These are phyloP conservation scores for Russula virescens DNA, from an alignment of 768 basidiomycete genomes.

Conservation along the genomic window DNA sequence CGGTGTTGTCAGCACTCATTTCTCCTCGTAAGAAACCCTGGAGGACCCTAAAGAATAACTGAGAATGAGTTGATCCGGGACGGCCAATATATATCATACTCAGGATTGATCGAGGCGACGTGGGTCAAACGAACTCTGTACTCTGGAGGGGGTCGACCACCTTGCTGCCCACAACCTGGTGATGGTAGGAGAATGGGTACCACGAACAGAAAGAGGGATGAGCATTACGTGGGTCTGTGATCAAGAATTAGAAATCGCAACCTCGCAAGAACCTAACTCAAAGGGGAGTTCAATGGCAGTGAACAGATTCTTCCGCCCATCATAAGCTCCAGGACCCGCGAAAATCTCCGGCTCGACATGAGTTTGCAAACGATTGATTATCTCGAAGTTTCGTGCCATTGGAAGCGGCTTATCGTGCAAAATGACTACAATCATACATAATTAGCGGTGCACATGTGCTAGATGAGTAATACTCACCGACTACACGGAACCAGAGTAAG, in stretches of 20 bases:
- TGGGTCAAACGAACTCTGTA: slow-evolving; percentile 64
- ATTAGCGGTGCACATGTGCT: neutral
- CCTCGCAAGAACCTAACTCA: slow-evolving; percentile 44
- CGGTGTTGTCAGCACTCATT: slow-evolving; percentile 62
- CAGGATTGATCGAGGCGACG: slow-evolving; percentile 76
- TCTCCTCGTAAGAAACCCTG: slow-evolving; percentile 56
- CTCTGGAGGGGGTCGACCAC: slow-evolving; percentile 45
- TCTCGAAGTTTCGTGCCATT: slow-evolving; percentile 59
- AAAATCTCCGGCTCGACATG: slow-evolving; percentile 55
- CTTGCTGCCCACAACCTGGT: neutral
- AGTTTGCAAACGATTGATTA: slow-evolving; percentile 59
- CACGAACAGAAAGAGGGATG: slow-evolving; percentile 44
- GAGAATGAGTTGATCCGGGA: slow-evolving; percentile 23
- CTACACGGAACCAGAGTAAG: slow-evolving; percentile 28
- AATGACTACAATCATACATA: slow-evolving; percentile 42
- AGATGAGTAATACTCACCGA: slow-evolving; percentile 34
- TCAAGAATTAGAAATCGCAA: slow-evolving; percentile 26
- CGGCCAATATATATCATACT: slow-evolving; percentile 44
- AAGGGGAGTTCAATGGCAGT: slow-evolving; percentile 57
- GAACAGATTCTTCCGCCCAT: slow-evolving; percentile 76
- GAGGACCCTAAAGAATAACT: slow-evolving; percentile 43
- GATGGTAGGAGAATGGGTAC: slow-evolving; percentile 41
- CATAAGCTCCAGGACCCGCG: slow-evolving; percentile 68
- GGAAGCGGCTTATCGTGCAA: slow-evolving; percentile 66
- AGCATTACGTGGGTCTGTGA: slow-evolving; percentile 3